These are phyloP conservation scores for Metschnikowia corniflorae DNA, from an alignment of 805 yeast genomes.

Conservation along the genomic window DNA sequence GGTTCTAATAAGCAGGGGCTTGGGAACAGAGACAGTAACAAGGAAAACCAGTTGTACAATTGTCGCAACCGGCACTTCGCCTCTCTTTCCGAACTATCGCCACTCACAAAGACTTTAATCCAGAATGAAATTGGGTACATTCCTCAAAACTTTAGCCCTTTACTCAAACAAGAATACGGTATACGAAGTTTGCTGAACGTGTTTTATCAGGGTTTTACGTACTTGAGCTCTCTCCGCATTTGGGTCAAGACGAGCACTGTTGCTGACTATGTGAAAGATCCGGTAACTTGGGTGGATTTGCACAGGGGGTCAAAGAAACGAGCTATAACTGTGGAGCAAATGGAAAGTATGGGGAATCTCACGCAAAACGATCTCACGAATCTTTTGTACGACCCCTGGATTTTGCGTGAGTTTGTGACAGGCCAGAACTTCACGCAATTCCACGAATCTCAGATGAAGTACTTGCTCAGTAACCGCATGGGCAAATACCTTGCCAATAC, in stretches of 20 bases:
- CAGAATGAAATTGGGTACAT: constrained; percentile 26
- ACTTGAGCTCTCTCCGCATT: constrained; percentile 10
- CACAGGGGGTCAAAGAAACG: constrained; percentile 6
- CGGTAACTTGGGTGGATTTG: constrained; percentile 21
- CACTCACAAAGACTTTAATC: constrained; percentile 15
- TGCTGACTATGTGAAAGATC: constrained; percentile 25
- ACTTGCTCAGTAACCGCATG: constrained; percentile 8
- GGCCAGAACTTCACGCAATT: constrained; percentile 23
- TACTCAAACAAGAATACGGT: constrained; percentile 30
- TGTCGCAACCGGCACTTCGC: constrained; percentile 36
- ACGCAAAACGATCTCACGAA: constrained; percentile 24
- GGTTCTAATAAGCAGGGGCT: neutral
- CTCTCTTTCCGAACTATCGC: constrained; percentile 20
- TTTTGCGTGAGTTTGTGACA: constrained; percentile 26
- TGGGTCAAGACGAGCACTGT: constrained; percentile 20
- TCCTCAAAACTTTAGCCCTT: constrained; percentile 26
- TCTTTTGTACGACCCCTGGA: constrained; percentile 22
- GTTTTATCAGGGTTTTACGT: constrained; percentile 5
- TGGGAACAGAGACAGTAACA: constrained; percentile 10
- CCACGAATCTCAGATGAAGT: constrained; percentile 28
- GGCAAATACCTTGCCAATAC: constrained; percentile 2
- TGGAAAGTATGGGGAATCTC: constrained; percentile 6
- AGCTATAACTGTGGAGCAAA: neutral
- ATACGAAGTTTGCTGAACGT: constrained; percentile 4
- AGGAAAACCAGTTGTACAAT: constrained; percentile 31